Conservation (phyloP, 2,329 filamentous ascomycete genomes). For the Hypoxylon sp. region DNA sequence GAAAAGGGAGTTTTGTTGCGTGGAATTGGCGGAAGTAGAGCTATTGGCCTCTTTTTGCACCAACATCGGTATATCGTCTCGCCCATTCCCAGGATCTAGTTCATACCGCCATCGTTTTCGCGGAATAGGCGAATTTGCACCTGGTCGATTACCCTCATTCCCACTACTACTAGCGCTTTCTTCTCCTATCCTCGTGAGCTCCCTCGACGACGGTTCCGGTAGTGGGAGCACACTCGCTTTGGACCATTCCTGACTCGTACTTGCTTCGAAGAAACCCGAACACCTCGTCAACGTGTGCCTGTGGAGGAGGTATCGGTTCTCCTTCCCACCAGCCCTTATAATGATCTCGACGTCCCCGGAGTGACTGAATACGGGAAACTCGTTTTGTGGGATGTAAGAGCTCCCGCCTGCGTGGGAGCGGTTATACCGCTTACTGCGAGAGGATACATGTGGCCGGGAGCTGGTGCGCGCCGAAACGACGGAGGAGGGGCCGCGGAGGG, state of each 20-base stretch:
- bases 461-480: constrained; percentile 76
- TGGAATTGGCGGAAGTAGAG: constrained; percentile 35
- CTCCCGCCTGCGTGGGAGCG: constrained; percentile 84
- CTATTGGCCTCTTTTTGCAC: constrained; percentile 77
- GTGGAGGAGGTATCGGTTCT: constrained; percentile 90
- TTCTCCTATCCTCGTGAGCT: constrained; percentile 70
- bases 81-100: constrained; percentile 80
- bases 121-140: constrained; percentile 58
- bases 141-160: constrained; percentile 56
- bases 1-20: constrained; percentile 67
- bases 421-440: constrained; percentile 78
- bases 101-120: constrained; percentile 87
- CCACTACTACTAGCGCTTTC: constrained; percentile 57
- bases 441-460: constrained; percentile 62
- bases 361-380: constrained; percentile 91
- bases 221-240: constrained; percentile 57
- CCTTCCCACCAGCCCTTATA: constrained; percentile 76
- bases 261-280: constrained; percentile 93
- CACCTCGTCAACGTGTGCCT: constrained; percentile 88
- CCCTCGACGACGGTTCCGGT: constrained; percentile 55
- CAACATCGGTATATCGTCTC: constrained; percentile 87
- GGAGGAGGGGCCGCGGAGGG: constrained; percentile 72
- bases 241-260: constrained; percentile 85
- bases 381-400: constrained; percentile 81
- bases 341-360: constrained; percentile 92